phyloP scores from a whole-genome alignment of 2,329 filamentous ascomycete genomes.

The Plectosphaerella plurivora region DNA sequence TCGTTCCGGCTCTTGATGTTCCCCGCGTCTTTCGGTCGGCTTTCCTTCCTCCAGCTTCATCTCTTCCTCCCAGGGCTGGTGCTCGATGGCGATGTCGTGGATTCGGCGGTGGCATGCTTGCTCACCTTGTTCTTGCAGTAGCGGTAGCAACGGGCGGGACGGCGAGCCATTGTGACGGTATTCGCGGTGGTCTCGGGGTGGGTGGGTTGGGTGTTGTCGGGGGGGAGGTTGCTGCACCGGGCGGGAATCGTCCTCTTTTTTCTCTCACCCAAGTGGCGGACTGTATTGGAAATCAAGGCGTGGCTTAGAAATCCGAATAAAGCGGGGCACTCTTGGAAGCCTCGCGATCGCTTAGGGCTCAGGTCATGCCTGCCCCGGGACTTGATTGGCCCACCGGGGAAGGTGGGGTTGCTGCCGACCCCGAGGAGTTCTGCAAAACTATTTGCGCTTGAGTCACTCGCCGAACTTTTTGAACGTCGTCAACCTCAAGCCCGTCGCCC shows the following conservation, averaged over 20 bases:
- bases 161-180: conserved; percentile 93
- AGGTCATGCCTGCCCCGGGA: not conserved
- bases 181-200: conserved; percentile 22
- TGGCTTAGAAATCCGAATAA: conserved; percentile 3
- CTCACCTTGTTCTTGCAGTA: conserved; percentile 99
- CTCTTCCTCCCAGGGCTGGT: not conserved
- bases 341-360: not conserved
- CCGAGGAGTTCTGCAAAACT: conserved; percentile 2
- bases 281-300: not conserved
- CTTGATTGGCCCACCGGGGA: conserved; percentile 1
- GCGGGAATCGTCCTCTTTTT: not conserved
- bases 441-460: not conserved
- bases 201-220: conserved; percentile 22
- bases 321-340: not conserved
- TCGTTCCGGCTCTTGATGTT: not conserved
- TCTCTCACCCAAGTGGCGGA: conserved; percentile 7
- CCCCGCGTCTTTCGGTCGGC: too few relatives aligned
- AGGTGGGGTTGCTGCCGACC: not conserved
- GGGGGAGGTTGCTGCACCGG: conserved; percentile 13
- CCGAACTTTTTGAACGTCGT: conserved; percentile 2
- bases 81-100: not conserved
- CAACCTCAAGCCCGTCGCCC: conserved; percentile 8
- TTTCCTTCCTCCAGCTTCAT: not conserved
- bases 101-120: not conserved
- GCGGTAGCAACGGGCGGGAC: conserved; percentile 98